Conservation (phyloP, 163 green algal species). For the Chlorella variabilis region DNA sequence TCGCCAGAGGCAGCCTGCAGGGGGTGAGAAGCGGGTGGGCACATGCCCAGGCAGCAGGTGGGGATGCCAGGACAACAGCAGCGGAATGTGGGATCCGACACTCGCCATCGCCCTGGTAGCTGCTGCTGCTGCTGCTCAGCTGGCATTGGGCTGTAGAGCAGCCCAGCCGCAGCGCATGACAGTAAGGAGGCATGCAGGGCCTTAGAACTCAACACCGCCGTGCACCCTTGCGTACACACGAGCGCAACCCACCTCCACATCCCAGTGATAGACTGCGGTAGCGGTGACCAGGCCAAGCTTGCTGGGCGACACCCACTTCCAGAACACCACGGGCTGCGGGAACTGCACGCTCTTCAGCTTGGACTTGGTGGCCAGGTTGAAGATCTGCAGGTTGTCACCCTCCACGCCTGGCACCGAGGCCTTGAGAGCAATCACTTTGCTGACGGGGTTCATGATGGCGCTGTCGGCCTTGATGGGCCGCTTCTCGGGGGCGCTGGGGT, state of each 20-base stretch:
- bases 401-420: slow-evolving; percentile 63
- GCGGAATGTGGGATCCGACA: no score
- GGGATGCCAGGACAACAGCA: no score
- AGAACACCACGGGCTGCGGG: slow-evolving; percentile 97
- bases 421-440: slow-evolving; percentile 97
- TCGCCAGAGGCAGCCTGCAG: slow-evolving; percentile 73
- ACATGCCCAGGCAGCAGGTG: not conserved
- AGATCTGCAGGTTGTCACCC: slow-evolving; percentile 93
- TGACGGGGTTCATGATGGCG: slow-evolving; percentile 95
- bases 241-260: slow-evolving; percentile 86
- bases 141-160: no score
- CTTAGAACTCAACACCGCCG: no score
- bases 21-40: no score
- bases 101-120: no score
- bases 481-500: slow-evolving; percentile 81
- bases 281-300: slow-evolving; percentile 96
- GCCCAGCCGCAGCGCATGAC: no score
- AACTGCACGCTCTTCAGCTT: slow-evolving; percentile 99
- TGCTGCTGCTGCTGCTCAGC: no score
- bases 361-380: slow-evolving; percentile 98
- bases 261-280: slow-evolving; percentile 96
- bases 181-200: no score
- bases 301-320: slow-evolving; percentile 93
- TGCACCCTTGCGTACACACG: no score
- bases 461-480: slow-evolving; percentile 97